Percentiles rank a stretch among this genome's conserved stretches.
Conservation (phyloP, 1,284 basidiomycete genomes). For the Tremellales sp. region DNA sequence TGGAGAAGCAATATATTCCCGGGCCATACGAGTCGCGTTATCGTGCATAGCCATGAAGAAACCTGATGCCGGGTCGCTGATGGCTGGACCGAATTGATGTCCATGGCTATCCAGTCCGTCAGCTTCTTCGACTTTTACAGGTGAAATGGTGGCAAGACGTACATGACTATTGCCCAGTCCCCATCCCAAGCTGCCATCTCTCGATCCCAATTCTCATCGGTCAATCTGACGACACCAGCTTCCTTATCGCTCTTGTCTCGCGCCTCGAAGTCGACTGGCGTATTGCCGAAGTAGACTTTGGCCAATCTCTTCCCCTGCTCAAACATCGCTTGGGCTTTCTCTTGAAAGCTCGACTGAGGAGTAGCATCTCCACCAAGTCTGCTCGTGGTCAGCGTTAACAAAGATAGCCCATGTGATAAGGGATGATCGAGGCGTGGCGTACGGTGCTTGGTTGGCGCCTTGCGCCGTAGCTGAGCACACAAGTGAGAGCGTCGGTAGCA, state of each 20-base stretch:
- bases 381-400: too few species aligned
- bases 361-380: neutral
- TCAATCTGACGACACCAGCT: conserved; percentile 55
- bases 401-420: too few species aligned
- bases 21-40: conserved; percentile 21
- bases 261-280: conserved; percentile 1
- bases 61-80: conserved; percentile 13
- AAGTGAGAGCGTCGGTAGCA: too few species aligned
- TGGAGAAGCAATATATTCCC: conserved; percentile 2
- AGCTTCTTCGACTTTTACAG: neutral
- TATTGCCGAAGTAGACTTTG: conserved; percentile 4
- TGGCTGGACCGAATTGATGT: conserved; percentile 15
- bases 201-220: conserved; percentile 32
- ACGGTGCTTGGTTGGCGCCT: neutral
- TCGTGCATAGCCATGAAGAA: conserved; percentile 21
- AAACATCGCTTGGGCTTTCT: neutral
- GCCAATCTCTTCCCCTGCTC: conserved; percentile 2
- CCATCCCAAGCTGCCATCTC: conserved; percentile 21
- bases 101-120: neutral
- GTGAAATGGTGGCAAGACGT: conserved; percentile 7
- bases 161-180: conserved; percentile 35
- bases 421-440: neutral
- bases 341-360: neutral
- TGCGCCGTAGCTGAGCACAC: too few species aligned
- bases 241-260: conserved; percentile 65